Evolutionary conservation across 176 grass and related monocot species (phyloP).

Genomic region (Oryza longistaminata): DNA sequence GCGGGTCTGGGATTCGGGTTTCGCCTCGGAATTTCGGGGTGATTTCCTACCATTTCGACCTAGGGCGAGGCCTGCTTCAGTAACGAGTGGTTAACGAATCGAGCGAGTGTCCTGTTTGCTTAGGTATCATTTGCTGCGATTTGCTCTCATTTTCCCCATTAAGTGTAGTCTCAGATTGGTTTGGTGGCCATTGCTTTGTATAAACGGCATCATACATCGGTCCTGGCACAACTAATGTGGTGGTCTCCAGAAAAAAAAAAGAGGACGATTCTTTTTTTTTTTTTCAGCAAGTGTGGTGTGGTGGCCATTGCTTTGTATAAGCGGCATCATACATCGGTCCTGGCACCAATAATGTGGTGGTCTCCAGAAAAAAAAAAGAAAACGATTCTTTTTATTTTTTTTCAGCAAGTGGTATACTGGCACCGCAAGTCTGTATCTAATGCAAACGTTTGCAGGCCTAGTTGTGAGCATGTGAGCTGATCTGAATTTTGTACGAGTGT

Average conservation of each 20-base stretch:
- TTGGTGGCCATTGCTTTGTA: neutral
- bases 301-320: neutral
- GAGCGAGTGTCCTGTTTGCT: too few relatives aligned
- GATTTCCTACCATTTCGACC: neutral
- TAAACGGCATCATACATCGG: neutral
- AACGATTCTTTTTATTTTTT: neutral
- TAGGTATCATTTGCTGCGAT: neutral
- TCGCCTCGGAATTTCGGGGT: neutral
- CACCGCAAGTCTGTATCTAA: neutral
- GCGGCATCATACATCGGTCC: neutral
- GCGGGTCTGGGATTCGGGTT: too few relatives aligned
- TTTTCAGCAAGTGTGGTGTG: too few relatives aligned
- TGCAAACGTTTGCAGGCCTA: neutral
- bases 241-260: neutral
- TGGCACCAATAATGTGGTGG: neutral
- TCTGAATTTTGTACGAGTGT: neutral
- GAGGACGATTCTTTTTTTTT: neutral
- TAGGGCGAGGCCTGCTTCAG: neutral
- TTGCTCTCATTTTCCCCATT: neutral
- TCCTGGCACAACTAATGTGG: neutral
- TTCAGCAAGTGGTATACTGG: neutral
- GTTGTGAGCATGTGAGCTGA: neutral
- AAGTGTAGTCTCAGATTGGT: neutral
- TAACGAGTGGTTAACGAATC: too few relatives aligned
- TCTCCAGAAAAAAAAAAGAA: neutral